Evolutionary conservation across 1,284 basidiomycete genomes (phyloP).

Genomic region (Omphalotus olearius): DNA sequence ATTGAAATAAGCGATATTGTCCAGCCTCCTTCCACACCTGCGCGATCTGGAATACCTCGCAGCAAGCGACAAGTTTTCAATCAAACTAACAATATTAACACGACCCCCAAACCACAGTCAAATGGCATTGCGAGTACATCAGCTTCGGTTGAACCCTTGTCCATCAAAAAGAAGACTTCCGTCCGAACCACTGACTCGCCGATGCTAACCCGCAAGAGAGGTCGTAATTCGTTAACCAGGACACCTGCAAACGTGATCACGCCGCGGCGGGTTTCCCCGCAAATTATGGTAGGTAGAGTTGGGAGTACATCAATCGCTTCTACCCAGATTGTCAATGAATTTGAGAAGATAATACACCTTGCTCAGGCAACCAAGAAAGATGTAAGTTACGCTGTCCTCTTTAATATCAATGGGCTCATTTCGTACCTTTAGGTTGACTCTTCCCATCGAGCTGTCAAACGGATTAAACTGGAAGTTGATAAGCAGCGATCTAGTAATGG

Average conservation of each 20-base stretch:
- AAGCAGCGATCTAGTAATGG: slow-evolving; percentile 27
- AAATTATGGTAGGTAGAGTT: slow-evolving; percentile 29
- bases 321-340: slow-evolving; percentile 11
- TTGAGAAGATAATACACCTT: slow-evolving; percentile 29
- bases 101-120: slow-evolving; percentile 39
- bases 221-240: slow-evolving; percentile 13
- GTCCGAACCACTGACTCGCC: slow-evolving; percentile 33
- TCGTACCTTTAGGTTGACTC: slow-evolving; percentile 45
- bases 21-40: slow-evolving; percentile 24
- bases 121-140: slow-evolving; percentile 24
- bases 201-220: slow-evolving; percentile 30
- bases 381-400: slow-evolving; percentile 36
- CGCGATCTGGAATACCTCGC: slow-evolving; percentile 51
- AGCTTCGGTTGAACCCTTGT: slow-evolving; percentile 59
- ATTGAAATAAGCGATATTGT: slow-evolving; percentile 29
- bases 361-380: slow-evolving; percentile 62
- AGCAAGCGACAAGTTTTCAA: slow-evolving; percentile 66
- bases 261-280: slow-evolving; percentile 52
- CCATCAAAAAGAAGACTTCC: slow-evolving; percentile 77
- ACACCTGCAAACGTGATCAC: slow-evolving; percentile 38
- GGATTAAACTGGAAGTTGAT: slow-evolving; percentile 60
- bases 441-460: slow-evolving; percentile 62
- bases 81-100: slow-evolving; percentile 26
- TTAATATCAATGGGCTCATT: slow-evolving; percentile 10
- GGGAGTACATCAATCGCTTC: slow-evolving; percentile 16